Evolutionary conservation across 1,139 yeast genomes (phyloP).

Genomic region (Yamadazyma triangularis): DNA sequence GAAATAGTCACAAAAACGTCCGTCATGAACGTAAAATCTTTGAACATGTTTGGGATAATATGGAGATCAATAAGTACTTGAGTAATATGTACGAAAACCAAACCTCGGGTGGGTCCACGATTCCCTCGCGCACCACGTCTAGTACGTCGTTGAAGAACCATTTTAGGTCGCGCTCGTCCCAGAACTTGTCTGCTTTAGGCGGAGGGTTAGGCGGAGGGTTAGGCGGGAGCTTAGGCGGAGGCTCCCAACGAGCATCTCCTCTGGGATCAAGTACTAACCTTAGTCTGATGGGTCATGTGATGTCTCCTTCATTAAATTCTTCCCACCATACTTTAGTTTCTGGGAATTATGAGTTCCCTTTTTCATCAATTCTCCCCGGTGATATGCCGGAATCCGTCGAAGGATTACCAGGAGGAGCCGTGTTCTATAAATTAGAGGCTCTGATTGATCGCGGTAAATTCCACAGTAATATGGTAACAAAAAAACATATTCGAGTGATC

Average conservation of each 20-base stretch:
- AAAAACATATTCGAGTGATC: slow-evolving; percentile 75
- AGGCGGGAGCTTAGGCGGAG: too few relatives aligned
- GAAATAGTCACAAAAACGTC: slow-evolving; percentile 45
- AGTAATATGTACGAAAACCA: slow-evolving; percentile 26
- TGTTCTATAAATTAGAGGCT: slow-evolving; percentile 77
- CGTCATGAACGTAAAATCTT: slow-evolving; percentile 61
- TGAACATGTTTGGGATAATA: slow-evolving; percentile 74
- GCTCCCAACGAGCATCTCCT: too few relatives aligned
- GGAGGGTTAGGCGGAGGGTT: too few relatives aligned
- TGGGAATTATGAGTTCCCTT: slow-evolving; percentile 92
- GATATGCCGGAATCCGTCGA: slow-evolving; percentile 83
- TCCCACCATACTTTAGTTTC: slow-evolving; percentile 37
- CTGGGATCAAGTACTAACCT: slow-evolving; percentile 10
- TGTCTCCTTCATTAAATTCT: slow-evolving; percentile 7
- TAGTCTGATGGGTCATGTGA: slow-evolving; percentile 9
- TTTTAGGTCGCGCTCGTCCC: slow-evolving; percentile 29
- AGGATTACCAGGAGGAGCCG: slow-evolving; percentile 80
- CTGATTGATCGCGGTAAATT: slow-evolving; percentile 80
- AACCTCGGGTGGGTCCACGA: slow-evolving; percentile 3
- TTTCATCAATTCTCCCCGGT: slow-evolving; percentile 82
- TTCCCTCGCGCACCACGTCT: slow-evolving; percentile 24
- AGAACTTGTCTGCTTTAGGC: slow-evolving; percentile 18
- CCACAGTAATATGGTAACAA: slow-evolving; percentile 57
- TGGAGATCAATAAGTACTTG: slow-evolving; percentile 41
- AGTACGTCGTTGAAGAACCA: slow-evolving; percentile 30